Base-by-base conservation (phyloP, 208 protist species). In the Leptomonas seymouri region DNA sequence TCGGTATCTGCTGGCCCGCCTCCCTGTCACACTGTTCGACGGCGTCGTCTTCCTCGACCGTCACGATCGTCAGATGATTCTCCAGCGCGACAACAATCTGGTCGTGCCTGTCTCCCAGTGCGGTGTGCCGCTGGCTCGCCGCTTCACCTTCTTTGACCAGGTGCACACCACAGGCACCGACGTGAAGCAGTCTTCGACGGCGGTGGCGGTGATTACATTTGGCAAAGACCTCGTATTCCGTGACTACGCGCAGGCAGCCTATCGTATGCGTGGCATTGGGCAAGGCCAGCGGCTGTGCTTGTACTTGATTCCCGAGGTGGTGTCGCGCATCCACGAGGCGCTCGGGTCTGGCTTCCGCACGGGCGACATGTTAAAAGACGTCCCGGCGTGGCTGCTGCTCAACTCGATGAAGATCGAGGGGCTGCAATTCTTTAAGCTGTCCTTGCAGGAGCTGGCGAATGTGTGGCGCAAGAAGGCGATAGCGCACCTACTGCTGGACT, bases 141-240 rank as follows among this genome's bases (percentile, higher is more conserved):
- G 94, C 34, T 98, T 98, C 60, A 93, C 94, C 46, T 98, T 98
- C 80, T 98, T 97, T 60, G 96, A 98, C 61, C 86, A 97, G 79
- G 87, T 98, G 18, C 97, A 98, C 81, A 98, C 97, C 34, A 98
- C 97, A 30, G 97, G 97, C 53, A 98, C 97, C 62, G 97, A 99
- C 63, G 95, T 99, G 49, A 91, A 97, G 75, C 96, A 98, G 62
- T 82, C 84, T 0, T 80, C 94, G 27, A 98, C 93, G 31, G 95
- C 95, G 1, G 73, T 75, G 15, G 95, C 97, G 12, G 91, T 97
- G 27, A 76, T 98, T 45, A 99, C 97, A 1, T 63, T 99, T 20
- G 96, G 97, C 53, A 99, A 99, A 79, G 97, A 99, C 76, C 94
- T 99, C 70, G 95, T 94, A 5, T 98, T 98, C 69, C 88, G 97